Conservation (phyloP, 108 stramenopile species). For the Cylindrotheca fusiformis region DNA sequence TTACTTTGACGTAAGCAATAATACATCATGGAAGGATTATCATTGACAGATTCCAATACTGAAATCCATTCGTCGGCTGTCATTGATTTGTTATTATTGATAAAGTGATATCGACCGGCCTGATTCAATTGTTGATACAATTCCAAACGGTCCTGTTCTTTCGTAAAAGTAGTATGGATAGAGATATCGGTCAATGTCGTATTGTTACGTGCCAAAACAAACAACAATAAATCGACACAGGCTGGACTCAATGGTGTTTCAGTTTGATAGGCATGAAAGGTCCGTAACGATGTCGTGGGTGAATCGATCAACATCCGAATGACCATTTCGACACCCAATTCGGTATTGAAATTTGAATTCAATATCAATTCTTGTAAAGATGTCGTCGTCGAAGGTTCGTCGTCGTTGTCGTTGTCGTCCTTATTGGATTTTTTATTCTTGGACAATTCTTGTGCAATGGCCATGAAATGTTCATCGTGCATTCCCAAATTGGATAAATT, state of each 20-base stretch:
- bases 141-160: not conserved
- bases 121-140: not conserved
- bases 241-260: not conserved
- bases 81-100: not conserved
- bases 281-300: not conserved
- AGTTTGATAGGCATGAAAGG: not conserved
- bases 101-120: not conserved
- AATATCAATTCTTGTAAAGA: slow-evolving; percentile 13
- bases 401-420: too few species aligned
- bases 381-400: too few species aligned
- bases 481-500: slow-evolving; percentile 8
- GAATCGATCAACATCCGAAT: not conserved
- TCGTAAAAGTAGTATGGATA: not conserved
- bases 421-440: too few species aligned
- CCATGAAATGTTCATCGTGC: slow-evolving; percentile 12
- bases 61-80: not conserved
- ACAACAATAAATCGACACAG: not conserved
- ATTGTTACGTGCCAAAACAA: not conserved
- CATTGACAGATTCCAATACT: not conserved
- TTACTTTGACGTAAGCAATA: not conserved
- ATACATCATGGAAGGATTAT: not conserved
- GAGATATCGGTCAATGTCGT: not conserved
- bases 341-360: slow-evolving; percentile 14
- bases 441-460: slow-evolving; percentile 6
- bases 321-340: slow-evolving; percentile 1